Conservation (phyloP, 345 rosid genomes). For the Tarenaya hassleriana region DNA sequence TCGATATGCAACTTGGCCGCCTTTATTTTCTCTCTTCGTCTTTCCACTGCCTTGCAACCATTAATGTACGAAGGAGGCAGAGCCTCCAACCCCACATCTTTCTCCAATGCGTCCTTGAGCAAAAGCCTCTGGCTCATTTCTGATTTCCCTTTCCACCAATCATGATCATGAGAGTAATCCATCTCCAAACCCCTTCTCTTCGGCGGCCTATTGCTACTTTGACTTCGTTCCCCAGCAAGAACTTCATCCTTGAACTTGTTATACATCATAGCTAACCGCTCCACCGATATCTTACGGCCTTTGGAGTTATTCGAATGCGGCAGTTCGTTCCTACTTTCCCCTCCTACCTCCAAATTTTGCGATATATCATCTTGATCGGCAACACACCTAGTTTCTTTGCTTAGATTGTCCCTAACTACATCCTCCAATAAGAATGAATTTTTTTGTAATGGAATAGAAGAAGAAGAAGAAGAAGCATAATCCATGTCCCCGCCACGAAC, state of each 20-base stretch:
- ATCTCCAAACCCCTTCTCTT: slow-evolving; percentile 12
- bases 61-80: slow-evolving; percentile 66
- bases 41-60: slow-evolving; percentile 38
- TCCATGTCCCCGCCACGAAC: slow-evolving; percentile 8
- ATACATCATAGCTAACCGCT: slow-evolving; percentile 42
- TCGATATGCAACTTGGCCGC: slow-evolving; percentile 57
- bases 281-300: slow-evolving; percentile 41
- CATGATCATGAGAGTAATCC: slow-evolving; percentile 24
- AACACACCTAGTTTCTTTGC: slow-evolving; percentile 28
- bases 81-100: slow-evolving; percentile 57
- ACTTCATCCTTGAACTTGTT: slow-evolving; percentile 31
- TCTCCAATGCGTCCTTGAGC: slow-evolving; percentile 57
- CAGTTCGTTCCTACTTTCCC: slow-evolving; percentile 12
- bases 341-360: slow-evolving; percentile 29
- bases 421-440: slow-evolving; percentile 28
- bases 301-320: slow-evolving; percentile 8
- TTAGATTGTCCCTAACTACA: slow-evolving; percentile 41
- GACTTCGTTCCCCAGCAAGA: slow-evolving; percentile 14
- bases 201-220: neutral
- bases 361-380: slow-evolving; percentile 20
- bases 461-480: too few relatives aligned
- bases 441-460: too few relatives aligned
- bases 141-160: slow-evolving; percentile 86
- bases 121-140: slow-evolving; percentile 58
- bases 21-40: slow-evolving; percentile 55